Percentiles rank a stretch among this genome's conserved stretches.
Conservation (phyloP, 768 basidiomycete genomes). For the Calocybe cyanea region DNA sequence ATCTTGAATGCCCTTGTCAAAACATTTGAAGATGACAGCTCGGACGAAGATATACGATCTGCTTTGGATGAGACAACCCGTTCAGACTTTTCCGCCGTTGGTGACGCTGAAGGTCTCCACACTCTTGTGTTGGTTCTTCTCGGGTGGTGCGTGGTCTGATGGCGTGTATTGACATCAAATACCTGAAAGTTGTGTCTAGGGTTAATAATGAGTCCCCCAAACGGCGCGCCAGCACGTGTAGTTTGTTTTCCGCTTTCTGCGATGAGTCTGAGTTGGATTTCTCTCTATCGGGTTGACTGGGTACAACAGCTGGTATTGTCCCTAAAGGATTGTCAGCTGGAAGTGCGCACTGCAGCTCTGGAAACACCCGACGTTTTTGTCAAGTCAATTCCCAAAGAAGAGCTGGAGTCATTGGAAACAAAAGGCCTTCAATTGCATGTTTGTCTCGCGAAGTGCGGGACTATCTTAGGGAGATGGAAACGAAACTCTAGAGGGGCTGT, state of each 20-base stretch:
- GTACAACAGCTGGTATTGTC: slow-evolving; percentile 81
- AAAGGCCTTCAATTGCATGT: slow-evolving; percentile 67
- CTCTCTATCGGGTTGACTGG: slow-evolving; percentile 89
- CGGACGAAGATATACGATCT: slow-evolving; percentile 62
- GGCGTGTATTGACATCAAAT: not conserved
- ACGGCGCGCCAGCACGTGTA: slow-evolving; percentile 76
- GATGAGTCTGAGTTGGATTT: slow-evolving; percentile 78
- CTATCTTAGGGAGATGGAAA: slow-evolving; percentile 46
- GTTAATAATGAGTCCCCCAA: slow-evolving; percentile 68
- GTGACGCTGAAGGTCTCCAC: slow-evolving; percentile 85
- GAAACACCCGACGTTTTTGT: slow-evolving; percentile 81
- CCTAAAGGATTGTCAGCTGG: slow-evolving; percentile 72
- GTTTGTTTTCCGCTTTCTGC: slow-evolving; percentile 79
- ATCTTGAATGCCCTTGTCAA: slow-evolving; percentile 80
- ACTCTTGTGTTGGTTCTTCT: slow-evolving; percentile 85
- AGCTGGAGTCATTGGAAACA: slow-evolving; percentile 77
- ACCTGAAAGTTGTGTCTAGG: slow-evolving; percentile 39
- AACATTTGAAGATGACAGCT: slow-evolving; percentile 62
- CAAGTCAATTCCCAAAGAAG: slow-evolving; percentile 89
- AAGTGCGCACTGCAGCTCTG: slow-evolving; percentile 82
- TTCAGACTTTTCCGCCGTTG: slow-evolving; percentile 74
- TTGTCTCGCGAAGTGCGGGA: slow-evolving; percentile 85
- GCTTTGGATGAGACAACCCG: slow-evolving; percentile 75
- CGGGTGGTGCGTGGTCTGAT: slow-evolving; percentile 62
- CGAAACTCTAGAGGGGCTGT: slow-evolving; percentile 40